Percentiles rank a stretch among this genome's conserved stretches.
phyloP scores from a whole-genome alignment of 2,329 filamentous ascomycete genomes.

The Fusarium pseudograminearum region DNA sequence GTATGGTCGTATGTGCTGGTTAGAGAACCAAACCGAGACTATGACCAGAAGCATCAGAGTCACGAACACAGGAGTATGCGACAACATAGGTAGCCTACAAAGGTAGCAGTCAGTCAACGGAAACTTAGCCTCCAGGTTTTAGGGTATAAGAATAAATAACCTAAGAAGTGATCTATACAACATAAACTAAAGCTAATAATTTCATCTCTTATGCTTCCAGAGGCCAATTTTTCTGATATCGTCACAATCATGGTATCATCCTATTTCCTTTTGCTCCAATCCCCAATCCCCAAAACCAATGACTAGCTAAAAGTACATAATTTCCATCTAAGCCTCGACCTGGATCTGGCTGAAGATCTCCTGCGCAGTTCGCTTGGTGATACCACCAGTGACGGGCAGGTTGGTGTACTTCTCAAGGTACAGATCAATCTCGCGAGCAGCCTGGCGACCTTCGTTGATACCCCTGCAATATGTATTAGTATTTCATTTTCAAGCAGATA shows the following conservation, averaged over 20 bases:
- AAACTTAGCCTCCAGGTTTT: background rate
- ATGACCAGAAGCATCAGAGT: background rate
- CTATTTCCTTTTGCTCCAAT: constrained; percentile 34
- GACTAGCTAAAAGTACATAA: background rate
- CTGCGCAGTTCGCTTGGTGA: constrained; percentile 84
- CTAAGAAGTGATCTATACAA: background rate
- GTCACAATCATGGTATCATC: constrained; percentile 35
- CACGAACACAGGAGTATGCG: background rate
- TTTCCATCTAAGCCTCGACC: constrained; percentile 32
- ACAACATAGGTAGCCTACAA: too few species aligned
- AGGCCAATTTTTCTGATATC: too few species aligned
- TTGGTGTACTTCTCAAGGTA: constrained; percentile 84
- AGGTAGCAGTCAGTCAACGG: too few species aligned
- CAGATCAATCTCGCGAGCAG: constrained; percentile 90
- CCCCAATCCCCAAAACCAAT: constrained; percentile 14
- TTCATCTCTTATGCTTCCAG: background rate
- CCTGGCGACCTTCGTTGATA: constrained; percentile 96
- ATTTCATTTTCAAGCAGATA: background rate
- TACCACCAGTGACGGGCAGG: constrained; percentile 91
- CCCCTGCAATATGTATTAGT: constrained; percentile 66
- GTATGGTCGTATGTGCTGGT: constrained; percentile 9
- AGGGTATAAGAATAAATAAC: background rate
- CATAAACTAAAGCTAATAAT: background rate
- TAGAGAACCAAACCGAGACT: background rate
- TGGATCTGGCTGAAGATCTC: constrained; percentile 67